A percentile compares a stretch with the other conserved stretches of the same genome.
These are phyloP conservation scores for Paspalum vaginatum DNA, from an alignment of 176 grass and related monocot species.

Conservation along the genomic window DNA sequence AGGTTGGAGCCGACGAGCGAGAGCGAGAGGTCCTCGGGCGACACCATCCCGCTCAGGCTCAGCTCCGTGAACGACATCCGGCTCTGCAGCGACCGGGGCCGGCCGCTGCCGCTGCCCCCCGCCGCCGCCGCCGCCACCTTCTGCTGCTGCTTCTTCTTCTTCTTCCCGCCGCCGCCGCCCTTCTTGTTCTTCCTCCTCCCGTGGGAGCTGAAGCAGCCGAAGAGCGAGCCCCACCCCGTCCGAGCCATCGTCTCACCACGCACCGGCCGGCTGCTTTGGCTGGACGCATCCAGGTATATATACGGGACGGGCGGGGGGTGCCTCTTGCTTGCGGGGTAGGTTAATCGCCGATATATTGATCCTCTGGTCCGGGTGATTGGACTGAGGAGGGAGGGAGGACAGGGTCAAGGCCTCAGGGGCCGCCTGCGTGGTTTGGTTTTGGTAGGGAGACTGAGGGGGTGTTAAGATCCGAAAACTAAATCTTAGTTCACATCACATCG, in stretches of 20 bases:
- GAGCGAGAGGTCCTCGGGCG: conserved; percentile 88
- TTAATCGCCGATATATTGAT: no score
- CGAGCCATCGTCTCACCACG: conserved; percentile 46
- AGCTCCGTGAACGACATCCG: conserved; percentile 84
- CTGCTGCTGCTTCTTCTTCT: conserved; percentile 14
- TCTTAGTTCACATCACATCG: no score
- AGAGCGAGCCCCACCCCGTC: conserved; percentile 55
- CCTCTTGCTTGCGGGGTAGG: conserved; percentile 2
- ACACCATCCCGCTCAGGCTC: conserved; percentile 61
- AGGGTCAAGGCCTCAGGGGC: no score
- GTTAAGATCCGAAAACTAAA: no score
- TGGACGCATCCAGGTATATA: conserved; percentile 40
- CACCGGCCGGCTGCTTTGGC: conserved; percentile 33
- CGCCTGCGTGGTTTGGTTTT: no score
- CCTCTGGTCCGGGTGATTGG: no score
- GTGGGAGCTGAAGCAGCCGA: conserved; percentile 63
- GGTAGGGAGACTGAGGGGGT: no score
- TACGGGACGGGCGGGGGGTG: not conserved
- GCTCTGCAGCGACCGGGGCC: conserved; percentile 47
- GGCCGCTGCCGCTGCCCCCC: not conserved
- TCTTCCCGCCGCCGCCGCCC: not conserved
- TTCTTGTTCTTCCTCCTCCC: not conserved
- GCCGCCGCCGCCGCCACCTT: conserved; percentile 14
- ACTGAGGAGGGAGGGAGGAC: no score
- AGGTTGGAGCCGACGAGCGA: conserved; percentile 82